Base-by-base conservation (phyloP, 257 asterid species). In the Solanum chaucha region DNA sequence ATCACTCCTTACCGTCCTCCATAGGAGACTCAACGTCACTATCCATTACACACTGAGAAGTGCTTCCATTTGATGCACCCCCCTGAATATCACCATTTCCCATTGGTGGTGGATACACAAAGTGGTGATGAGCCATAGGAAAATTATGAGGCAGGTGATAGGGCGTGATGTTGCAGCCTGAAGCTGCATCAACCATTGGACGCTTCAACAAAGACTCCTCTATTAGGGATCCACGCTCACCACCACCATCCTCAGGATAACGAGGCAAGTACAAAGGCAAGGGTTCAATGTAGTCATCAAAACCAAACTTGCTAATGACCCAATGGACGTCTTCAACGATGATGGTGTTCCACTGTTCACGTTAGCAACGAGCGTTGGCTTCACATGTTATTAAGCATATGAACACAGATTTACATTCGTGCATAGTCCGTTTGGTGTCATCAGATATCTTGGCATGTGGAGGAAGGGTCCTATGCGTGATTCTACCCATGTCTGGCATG, bases 301-400 rank as follows among this genome's bases (percentile, higher is more conserved):
- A 95, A 0, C 98, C 99, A 19, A 95, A 95, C 90, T 97, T 97
- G 93, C 97, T 94, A 98, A 95, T 95, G n/a, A 98, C 98, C 98
- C 98, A 96, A 11, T 95, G 90, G 26, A 95, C 94, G 65, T 96
- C 98, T 91, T 96, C 98, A 0, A 98, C 98, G 0, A 98, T 96
- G 90, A 96, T 95, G 38, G 99, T 95, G 93, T 95, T 97, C 61
- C 99, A 89, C 89, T 97, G 98, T 95, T 97, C 99, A 6, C 93
- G 91, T 86, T 97, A 98, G 95, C 99, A 97, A 1, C 98, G 91
- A 35, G 94, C 98, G 17, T 97, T 94, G 78, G 99, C 99, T 82
- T 95, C 99, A 9, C 98, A 92, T 2, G 99, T 97, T 88, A 97
- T 90, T 93, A 97, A 97, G 90, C 98, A 93, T 88, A 95, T 97